These are phyloP conservation scores for Acacia concinna DNA, from an alignment of 331 rosid genomes.

Conservation along the genomic window DNA sequence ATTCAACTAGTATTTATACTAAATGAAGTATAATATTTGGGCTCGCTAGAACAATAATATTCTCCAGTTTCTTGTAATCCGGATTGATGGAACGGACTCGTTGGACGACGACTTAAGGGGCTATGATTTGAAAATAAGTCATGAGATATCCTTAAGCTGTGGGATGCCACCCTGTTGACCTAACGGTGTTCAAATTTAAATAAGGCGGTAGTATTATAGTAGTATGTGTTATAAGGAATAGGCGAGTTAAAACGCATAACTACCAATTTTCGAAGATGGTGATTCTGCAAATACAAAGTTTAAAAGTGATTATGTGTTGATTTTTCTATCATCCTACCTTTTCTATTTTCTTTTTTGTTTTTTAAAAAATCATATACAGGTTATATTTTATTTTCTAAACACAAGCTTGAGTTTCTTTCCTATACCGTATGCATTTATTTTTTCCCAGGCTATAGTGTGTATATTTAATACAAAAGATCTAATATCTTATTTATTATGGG, in stretches of 20 bases:
- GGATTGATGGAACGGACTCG: background rate
- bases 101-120: background rate
- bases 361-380: background rate
- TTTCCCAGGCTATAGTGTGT: too few species aligned
- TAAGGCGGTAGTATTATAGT: background rate
- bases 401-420: background rate
- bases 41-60: background rate
- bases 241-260: background rate
- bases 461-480: background rate
- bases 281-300: background rate
- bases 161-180: background rate
- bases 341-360: background rate
- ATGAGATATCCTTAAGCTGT: background rate
- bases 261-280: background rate
- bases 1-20: too few species aligned
- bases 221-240: background rate
- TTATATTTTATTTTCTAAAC: background rate
- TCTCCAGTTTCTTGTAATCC: background rate
- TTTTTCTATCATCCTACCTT: background rate
- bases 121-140: background rate
- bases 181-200: too few species aligned
- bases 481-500: background rate
- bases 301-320: background rate
- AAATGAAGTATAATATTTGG: background rate
- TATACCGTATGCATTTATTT: background rate